Evolutionary conservation across 805 yeast genomes (phyloP).

Genomic region (Wickerhamomyces rabaulensis): DNA sequence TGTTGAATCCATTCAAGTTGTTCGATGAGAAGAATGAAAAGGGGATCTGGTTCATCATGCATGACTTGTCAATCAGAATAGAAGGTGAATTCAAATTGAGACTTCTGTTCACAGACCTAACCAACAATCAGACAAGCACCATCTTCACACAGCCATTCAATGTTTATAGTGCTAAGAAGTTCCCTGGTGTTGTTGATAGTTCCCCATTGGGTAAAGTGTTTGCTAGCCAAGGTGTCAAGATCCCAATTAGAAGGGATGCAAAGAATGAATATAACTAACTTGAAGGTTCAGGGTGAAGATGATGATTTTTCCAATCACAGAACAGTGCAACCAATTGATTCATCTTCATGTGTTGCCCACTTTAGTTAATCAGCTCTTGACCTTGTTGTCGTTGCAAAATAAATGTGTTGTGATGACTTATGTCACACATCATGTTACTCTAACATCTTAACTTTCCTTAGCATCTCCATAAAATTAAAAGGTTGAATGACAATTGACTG

Average conservation of each 20-base stretch:
- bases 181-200: conserved; percentile 40
- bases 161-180: conserved; percentile 38
- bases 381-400: not conserved
- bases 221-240: conserved; percentile 38
- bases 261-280: conserved; percentile 1
- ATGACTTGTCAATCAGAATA: conserved; percentile 36
- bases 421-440: too few species aligned
- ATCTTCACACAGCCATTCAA: conserved; percentile 29
- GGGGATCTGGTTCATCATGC: conserved; percentile 39
- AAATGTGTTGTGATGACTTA: not conserved
- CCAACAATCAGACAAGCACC: conserved; percentile 8
- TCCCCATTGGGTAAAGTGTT: conserved; percentile 34
- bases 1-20: conserved; percentile 33
- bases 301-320: not conserved
- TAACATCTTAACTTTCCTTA: too few species aligned
- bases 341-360: not conserved
- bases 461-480: too few species aligned
- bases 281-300: not conserved
- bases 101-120: conserved; percentile 31
- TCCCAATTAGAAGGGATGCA: conserved; percentile 33
- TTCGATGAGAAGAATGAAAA: conserved; percentile 28
- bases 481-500: too few species aligned
- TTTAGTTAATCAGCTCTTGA: not conserved
- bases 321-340: not conserved
- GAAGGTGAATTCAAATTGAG: conserved; percentile 38